These are phyloP conservation scores for Trichoderma aggressivum DNA, from an alignment of 2,329 filamentous ascomycete species.

Conservation along the genomic window DNA sequence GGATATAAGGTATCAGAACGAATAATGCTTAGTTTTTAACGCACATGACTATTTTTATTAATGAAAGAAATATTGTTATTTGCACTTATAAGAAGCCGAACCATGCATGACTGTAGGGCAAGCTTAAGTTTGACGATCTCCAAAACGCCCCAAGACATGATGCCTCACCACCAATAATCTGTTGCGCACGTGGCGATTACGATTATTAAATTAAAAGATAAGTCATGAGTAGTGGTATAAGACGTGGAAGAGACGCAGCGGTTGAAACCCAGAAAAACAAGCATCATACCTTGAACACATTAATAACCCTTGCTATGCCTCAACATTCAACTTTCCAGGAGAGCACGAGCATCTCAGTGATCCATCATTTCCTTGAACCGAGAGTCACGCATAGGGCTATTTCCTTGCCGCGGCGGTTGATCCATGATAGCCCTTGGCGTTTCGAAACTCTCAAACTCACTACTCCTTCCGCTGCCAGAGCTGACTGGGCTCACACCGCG, in stretches of 20 bases:
- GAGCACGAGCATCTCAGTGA: slow-evolving; percentile 21
- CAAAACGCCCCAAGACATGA: neutral
- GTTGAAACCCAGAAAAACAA: neutral
- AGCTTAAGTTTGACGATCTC: neutral
- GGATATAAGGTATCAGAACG: neutral
- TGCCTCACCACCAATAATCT: neutral
- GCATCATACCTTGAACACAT: neutral
- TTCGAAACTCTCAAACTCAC: slow-evolving; percentile 29
- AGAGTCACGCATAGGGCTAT: slow-evolving; percentile 55
- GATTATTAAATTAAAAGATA: neutral
- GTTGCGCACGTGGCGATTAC: neutral
- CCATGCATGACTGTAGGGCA: neutral
- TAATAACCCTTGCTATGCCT: too few relatives aligned
- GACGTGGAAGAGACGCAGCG: neutral
- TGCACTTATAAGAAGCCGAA: neutral
- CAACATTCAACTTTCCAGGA: neutral
- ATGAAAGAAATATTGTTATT: neutral
- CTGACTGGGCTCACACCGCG: slow-evolving; percentile 38
- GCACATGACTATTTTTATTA: neutral
- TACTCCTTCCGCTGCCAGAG: slow-evolving; percentile 5
- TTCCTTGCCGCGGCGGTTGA: slow-evolving; percentile 36
- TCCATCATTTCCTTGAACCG: slow-evolving; percentile 57
- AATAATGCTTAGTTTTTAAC: neutral
- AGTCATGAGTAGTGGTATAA: neutral
- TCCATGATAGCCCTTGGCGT: slow-evolving; percentile 39